Evolutionary conservation across 306 rosid species (phyloP).

Genomic region (Quercus dentata): DNA sequence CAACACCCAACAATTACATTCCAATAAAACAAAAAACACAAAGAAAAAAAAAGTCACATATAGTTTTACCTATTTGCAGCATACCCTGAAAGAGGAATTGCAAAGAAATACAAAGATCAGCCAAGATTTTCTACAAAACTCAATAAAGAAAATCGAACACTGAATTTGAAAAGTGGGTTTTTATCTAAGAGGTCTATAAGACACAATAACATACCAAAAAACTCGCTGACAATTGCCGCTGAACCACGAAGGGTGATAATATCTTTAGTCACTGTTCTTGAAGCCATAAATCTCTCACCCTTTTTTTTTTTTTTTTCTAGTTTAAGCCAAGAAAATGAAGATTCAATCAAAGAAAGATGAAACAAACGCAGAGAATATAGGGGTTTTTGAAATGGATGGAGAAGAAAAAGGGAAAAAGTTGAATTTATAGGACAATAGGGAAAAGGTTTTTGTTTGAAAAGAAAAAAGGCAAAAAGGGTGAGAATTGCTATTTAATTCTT

Average conservation of each 20-base stretch:
- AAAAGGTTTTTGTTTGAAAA: too few species aligned
- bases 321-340: not conserved
- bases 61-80: constrained; percentile 82
- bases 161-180: not conserved
- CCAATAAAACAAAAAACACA: not conserved
- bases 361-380: not conserved
- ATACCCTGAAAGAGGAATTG: constrained; percentile 55
- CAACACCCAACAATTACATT: not conserved
- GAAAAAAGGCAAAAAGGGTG: too few species aligned
- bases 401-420: not conserved
- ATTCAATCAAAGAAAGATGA: not conserved
- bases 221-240: constrained; percentile 96
- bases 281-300: constrained; percentile 42
- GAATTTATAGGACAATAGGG: too few species aligned
- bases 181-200: too few species aligned
- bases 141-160: not conserved
- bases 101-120: constrained; percentile 6
- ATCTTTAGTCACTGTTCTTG: constrained; percentile 75
- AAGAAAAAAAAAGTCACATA: not conserved
- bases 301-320: not conserved
- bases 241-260: constrained; percentile 97
- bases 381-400: not conserved
- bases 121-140: not conserved
- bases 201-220: constrained; percentile 54
- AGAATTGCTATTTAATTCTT: too few species aligned